Conservation (phyloP, 176 grass and related monocot genomes). For the Zea mays region Zm-B73-REFERENCE-NAM-5.0 NC_050096.1:271174501-271175000, state of each 20-base stretch:
- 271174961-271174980: slow-evolving; percentile 76
- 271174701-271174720: background rate
- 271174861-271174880: background rate
- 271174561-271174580: slow-evolving; percentile 75
- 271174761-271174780: background rate
- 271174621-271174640: slow-evolving; percentile 22
- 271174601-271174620: slow-evolving; percentile 50
- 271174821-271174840: slow-evolving; percentile 2
- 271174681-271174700: background rate
- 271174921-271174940: slow-evolving; percentile 67
- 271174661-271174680: slow-evolving; percentile 14
- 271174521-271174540: slow-evolving; percentile 75
- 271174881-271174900: background rate
- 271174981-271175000: slow-evolving; percentile 90
- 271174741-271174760: background rate
- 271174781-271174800: background rate
- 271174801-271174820: background rate
- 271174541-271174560: slow-evolving; percentile 75
- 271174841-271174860: background rate
- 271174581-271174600: slow-evolving; percentile 79
- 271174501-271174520: slow-evolving; percentile 91
- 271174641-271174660: slow-evolving; percentile 37
- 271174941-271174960: slow-evolving; percentile 64
- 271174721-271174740: background rate
- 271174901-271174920: slow-evolving; percentile 23